Evolutionary conservation across 345 rosid genomes (phyloP).

Genomic region (Noccaea caerulescens): DNA sequence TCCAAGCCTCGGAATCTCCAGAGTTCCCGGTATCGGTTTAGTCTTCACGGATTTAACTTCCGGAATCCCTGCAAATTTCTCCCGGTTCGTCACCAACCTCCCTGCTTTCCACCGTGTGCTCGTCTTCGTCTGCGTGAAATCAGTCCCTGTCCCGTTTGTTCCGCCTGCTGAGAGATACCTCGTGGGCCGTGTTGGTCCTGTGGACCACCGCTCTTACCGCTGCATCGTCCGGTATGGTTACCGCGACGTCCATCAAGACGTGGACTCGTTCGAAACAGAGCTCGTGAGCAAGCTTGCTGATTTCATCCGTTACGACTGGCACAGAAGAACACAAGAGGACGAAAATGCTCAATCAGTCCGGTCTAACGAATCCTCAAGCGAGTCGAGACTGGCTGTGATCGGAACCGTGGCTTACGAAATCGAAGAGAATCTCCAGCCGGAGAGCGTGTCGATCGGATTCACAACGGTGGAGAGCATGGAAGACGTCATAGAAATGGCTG

Average conservation of each 20-base stretch:
- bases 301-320: constrained; percentile 80
- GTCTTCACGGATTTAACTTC: constrained; percentile 95
- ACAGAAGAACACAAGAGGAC: constrained; percentile 47
- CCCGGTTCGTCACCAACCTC: constrained; percentile 97
- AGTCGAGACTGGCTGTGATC: constrained; percentile 71
- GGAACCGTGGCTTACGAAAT: constrained; percentile 73
- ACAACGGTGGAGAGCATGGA: constrained; percentile 65
- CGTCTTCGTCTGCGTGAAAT: constrained; percentile 90
- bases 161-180: constrained; percentile 92
- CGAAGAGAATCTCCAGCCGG: constrained; percentile 65
- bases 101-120: constrained; percentile 95
- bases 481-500: constrained; percentile 78
- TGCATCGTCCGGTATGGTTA: constrained; percentile 93
- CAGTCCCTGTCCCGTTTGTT: constrained; percentile 90
- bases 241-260: constrained; percentile 95
- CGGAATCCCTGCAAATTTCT: constrained; percentile 96
- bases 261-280: constrained; percentile 83
- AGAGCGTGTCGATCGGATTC: constrained; percentile 72
- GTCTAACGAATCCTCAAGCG: constrained; percentile 68
- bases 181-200: constrained; percentile 93
- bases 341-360: constrained; percentile 35
- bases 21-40: constrained; percentile 94
- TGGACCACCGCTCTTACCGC: constrained; percentile 81
- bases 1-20: constrained; percentile 84
- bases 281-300: constrained; percentile 68